Evolutionary conservation across 768 basidiomycete species (phyloP), one percentile per base, ranked within the genome.

Genomic region (Naganishia vaughanmartiniae): DNA sequence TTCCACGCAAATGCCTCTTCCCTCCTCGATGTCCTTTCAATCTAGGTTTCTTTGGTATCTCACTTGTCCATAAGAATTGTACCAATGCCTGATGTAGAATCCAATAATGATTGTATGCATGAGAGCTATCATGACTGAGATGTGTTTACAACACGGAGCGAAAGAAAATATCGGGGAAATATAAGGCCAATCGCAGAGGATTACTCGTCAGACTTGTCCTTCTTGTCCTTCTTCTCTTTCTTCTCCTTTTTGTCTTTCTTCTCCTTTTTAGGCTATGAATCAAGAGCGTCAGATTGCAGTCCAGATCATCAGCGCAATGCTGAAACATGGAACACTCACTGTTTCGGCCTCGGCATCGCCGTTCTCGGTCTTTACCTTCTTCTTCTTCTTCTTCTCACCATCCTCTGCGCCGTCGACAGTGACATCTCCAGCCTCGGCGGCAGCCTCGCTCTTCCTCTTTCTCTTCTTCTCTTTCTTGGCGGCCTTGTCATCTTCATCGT

Each of bases 401-500:
- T 42, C 70, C 17, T 57, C 70, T 71, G 26, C 68, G 70, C 63
- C 75, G 57, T 51, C 69, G 56, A 28, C 60, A 67, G 73, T 45
- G 67, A 73, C 45, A 67, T 67, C 66, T 2, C 55, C 76, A 21
- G 69, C 75, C 7, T 70, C 76, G 10, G 45, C 77, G 15, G 63
- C 71, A 31, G 67, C 73, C 30, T 76, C 76, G 34, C 56, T 66
- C 45, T 74, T 76, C 36, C 74, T 73, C 74, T 76, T 77, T 34
- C 77, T 70, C 74, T 78, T 81, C 72, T 77, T 76, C 72, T 87
- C 84, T 76, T 85, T 84, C 67, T 83, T 82, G 63, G 81, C 81
- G 75, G 73, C 72, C 60, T 68, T 71, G 54, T 69, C 72, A 53
- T 70, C 72, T 65, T 63, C 58, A 54, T 60, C 68, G 15, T 39